A percentile compares a stretch with the other conserved stretches of the same genome.
These are phyloP conservation scores for Xylariaceae sp. DNA, from an alignment of 2,329 filamentous ascomycete genomes.

Conservation along the genomic window DNA sequence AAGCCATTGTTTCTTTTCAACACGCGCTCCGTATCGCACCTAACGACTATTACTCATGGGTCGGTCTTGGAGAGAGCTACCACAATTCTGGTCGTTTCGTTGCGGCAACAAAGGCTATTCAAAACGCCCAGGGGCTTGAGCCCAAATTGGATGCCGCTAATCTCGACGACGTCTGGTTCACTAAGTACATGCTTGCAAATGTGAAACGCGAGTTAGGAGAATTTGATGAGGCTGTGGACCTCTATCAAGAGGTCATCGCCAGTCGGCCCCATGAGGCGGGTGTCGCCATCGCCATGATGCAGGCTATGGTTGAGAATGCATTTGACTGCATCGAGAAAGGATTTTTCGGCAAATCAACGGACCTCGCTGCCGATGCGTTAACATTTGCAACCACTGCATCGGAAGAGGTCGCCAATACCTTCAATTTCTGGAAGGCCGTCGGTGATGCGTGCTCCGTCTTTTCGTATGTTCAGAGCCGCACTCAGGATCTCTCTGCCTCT, in stretches of 20 bases:
- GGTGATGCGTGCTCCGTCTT: slow-evolving; percentile 87
- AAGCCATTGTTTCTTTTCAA: slow-evolving; percentile 89
- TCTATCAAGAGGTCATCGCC: slow-evolving; percentile 71
- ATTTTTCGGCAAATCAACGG: slow-evolving; percentile 76
- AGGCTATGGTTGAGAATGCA: slow-evolving; percentile 80
- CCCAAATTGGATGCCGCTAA: slow-evolving; percentile 51
- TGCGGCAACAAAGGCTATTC: slow-evolving; percentile 87
- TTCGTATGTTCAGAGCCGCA: slow-evolving; percentile 68
- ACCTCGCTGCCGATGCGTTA: slow-evolving; percentile 67
- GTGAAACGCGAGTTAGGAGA: slow-evolving; percentile 90
- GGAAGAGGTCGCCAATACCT: slow-evolving; percentile 61
- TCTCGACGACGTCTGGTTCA: slow-evolving; percentile 80
- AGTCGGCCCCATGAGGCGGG: slow-evolving; percentile 73
- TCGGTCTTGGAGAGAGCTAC: slow-evolving; percentile 96
- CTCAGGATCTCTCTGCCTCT: slow-evolving; percentile 57
- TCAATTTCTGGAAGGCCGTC: slow-evolving; percentile 93
- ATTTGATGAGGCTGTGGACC: slow-evolving; percentile 73
- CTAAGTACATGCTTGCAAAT: slow-evolving; percentile 93
- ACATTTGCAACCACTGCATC: slow-evolving; percentile 61
- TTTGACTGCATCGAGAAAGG: slow-evolving; percentile 75
- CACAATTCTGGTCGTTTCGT: slow-evolving; percentile 90
- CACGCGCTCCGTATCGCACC: slow-evolving; percentile 79
- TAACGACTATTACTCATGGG: slow-evolving; percentile 90
- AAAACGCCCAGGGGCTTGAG: slow-evolving; percentile 77
- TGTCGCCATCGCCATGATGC: slow-evolving; percentile 80